Conservation (phyloP, 2,329 filamentous ascomycete genomes). For the Cephalotrichum gorgonifer region DNA sequence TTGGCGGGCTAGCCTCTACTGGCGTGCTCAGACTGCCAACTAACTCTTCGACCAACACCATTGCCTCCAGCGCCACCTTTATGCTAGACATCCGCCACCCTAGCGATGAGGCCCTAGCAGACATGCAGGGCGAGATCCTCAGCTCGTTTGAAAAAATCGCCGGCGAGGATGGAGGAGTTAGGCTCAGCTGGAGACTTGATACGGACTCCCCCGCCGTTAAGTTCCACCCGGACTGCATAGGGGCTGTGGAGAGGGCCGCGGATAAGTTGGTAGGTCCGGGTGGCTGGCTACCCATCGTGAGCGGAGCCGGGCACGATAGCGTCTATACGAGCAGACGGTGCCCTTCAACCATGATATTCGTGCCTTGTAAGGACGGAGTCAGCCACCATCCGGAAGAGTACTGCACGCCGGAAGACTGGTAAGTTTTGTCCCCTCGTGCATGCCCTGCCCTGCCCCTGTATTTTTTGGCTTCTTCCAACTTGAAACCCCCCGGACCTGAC, state of each 20-base stretch:
- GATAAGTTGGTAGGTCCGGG: neutral
- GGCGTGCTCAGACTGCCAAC: neutral
- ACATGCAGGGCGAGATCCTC: neutral
- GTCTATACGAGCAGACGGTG: neutral
- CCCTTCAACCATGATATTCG: neutral
- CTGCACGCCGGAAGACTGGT: neutral
- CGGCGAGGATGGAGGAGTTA: neutral
- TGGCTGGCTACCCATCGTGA: neutral
- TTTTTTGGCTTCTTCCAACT: too few relatives aligned
- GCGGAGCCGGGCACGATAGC: neutral
- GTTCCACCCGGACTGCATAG: neutral
- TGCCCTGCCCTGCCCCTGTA: too few relatives aligned
- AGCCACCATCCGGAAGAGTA: neutral
- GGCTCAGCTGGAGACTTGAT: neutral
- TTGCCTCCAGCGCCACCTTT: neutral
- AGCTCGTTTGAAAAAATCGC: neutral
- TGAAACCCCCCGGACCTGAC: too few relatives aligned
- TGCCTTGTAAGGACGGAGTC: neutral
- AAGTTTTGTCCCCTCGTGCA: too few relatives aligned
- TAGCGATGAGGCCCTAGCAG: neutral
- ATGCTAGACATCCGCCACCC: neutral
- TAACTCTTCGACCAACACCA: neutral
- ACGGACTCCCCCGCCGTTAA: neutral
- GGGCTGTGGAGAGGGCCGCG: neutral
- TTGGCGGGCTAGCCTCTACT: neutral